A percentile compares a stretch with the other conserved stretches of the same genome.
Evolutionary conservation across 768 basidiomycete genomes (phyloP).

Genomic region (Psilocybe azurescens): DNA sequence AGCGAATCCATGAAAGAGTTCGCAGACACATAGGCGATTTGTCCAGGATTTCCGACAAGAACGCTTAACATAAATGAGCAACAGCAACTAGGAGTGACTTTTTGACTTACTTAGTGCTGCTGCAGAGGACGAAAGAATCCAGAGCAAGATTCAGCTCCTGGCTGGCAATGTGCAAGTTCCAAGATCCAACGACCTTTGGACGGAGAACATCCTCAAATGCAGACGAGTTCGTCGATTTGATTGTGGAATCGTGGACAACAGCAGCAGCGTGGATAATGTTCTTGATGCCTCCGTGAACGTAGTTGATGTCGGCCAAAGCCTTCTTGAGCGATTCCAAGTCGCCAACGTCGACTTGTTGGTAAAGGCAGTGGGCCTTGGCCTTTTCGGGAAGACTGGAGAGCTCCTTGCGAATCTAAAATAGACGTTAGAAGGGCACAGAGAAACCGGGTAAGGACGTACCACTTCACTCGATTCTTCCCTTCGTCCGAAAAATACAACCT

Average conservation of each 20-base stretch:
- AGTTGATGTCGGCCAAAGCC: slow-evolving; percentile 24
- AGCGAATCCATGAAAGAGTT: slow-evolving; percentile 36
- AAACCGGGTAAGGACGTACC: slow-evolving; percentile 17
- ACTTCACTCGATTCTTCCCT: slow-evolving; percentile 22
- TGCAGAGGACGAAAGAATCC: slow-evolving; percentile 35
- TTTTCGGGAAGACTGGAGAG: slow-evolving; percentile 19
- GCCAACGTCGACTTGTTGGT: slow-evolving; percentile 33
- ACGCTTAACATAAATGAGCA: slow-evolving; percentile 23
- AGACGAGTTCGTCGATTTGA: slow-evolving; percentile 23
- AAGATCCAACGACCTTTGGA: slow-evolving; percentile 34
- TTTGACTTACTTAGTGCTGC: slow-evolving; percentile 34
- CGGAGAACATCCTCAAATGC: slow-evolving; percentile 31
- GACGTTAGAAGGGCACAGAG: neutral
- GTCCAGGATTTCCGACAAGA: slow-evolving; percentile 33
- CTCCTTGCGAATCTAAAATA: slow-evolving; percentile 25
- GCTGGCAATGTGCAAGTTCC: slow-evolving; percentile 36
- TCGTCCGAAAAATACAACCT: slow-evolving; percentile 33
- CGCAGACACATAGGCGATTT: slow-evolving; percentile 33
- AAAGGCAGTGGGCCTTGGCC: slow-evolving; percentile 20
- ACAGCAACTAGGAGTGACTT: neutral
- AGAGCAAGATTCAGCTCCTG: slow-evolving; percentile 31
- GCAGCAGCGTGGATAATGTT: slow-evolving; percentile 36
- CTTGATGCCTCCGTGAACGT: slow-evolving; percentile 26
- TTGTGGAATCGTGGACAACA: slow-evolving; percentile 30
- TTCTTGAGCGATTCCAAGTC: slow-evolving; percentile 26